These are phyloP conservation scores for Telopea speciosissima DNA, from an alignment of 177 flowering plant species.

Conservation along the genomic window DNA sequence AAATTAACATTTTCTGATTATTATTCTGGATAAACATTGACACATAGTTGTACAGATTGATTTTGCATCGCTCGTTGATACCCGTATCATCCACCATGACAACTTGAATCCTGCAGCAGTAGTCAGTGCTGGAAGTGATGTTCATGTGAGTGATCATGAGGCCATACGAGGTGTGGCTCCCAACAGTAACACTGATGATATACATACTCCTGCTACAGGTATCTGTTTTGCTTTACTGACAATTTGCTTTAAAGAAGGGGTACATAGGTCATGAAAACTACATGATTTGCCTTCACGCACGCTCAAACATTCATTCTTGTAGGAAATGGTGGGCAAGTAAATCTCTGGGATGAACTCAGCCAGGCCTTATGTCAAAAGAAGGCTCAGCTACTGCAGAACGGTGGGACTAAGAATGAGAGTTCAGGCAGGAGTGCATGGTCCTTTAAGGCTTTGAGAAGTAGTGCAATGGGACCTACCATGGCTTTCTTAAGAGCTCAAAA, in stretches of 20 bases:
- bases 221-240: conserved; percentile 3
- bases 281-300: background rate
- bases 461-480: conserved; percentile 69
- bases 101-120: conserved; percentile 17
- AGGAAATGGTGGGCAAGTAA: conserved; percentile 40
- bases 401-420: conserved; percentile 29
- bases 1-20: background rate
- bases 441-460: conserved; percentile 49
- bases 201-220: conserved; percentile 31
- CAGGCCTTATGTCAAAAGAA: conserved; percentile 53
- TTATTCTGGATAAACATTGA: background rate
- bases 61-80: conserved; percentile 58
- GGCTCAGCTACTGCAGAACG: conserved; percentile 38
- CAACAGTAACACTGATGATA: conserved; percentile 11
- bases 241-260: background rate
- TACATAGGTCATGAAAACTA: background rate
- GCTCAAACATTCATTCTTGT: background rate
- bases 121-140: conserved; percentile 18
- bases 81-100: conserved; percentile 42
- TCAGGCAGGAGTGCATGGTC: conserved; percentile 43
- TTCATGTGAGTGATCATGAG: conserved; percentile 3
- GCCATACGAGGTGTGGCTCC: background rate
- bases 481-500: conserved; percentile 57
- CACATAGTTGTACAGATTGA: conserved; percentile 44
- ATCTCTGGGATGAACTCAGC: conserved; percentile 63